phyloP scores from a whole-genome alignment of 1,139 yeast genomes.

The Zygoascus meyerae region DNA sequence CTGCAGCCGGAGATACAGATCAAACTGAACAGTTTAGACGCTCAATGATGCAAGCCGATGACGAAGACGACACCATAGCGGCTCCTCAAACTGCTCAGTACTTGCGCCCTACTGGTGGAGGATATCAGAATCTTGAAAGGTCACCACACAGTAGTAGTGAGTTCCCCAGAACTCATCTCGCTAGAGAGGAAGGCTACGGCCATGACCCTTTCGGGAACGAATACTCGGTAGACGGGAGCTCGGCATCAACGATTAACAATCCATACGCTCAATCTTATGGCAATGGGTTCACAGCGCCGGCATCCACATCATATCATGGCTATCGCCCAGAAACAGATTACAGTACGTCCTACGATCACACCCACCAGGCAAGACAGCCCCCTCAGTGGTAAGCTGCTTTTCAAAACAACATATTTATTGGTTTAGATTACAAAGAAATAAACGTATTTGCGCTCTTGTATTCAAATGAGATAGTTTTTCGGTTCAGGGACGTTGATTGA shows the following conservation, averaged over 20 bases:
- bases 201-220: slow-evolving; percentile 9
- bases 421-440: not conserved
- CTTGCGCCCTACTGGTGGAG: slow-evolving; percentile 6
- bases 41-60: slow-evolving; percentile 10
- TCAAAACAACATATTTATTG: not conserved
- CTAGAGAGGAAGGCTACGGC: slow-evolving; percentile 5
- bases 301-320: slow-evolving; percentile 18
- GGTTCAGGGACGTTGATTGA: too few relatives aligned
- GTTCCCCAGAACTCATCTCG: slow-evolving; percentile 8
- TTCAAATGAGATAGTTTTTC: too few relatives aligned
- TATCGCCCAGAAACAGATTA: slow-evolving; percentile 16
- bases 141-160: not conserved
- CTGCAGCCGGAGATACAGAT: slow-evolving; percentile 55
- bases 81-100: slow-evolving; percentile 1
- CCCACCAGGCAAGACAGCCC: slow-evolving; percentile 8
- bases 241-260: not conserved
- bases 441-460: too few relatives aligned
- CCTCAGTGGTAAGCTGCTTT: slow-evolving; percentile 8
- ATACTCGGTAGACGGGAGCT: not conserved
- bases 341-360: not conserved
- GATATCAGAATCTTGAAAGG: slow-evolving; percentile 1
- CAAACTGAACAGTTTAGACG: slow-evolving; percentile 12
- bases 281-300: slow-evolving; percentile 14
- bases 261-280: slow-evolving; percentile 1
- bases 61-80: slow-evolving; percentile 2